Evolutionary conservation across 2,329 filamentous ascomycete species (phyloP), one percentile per base, ranked within the genome.

Genomic region (Remersonia thermophila): DNA sequence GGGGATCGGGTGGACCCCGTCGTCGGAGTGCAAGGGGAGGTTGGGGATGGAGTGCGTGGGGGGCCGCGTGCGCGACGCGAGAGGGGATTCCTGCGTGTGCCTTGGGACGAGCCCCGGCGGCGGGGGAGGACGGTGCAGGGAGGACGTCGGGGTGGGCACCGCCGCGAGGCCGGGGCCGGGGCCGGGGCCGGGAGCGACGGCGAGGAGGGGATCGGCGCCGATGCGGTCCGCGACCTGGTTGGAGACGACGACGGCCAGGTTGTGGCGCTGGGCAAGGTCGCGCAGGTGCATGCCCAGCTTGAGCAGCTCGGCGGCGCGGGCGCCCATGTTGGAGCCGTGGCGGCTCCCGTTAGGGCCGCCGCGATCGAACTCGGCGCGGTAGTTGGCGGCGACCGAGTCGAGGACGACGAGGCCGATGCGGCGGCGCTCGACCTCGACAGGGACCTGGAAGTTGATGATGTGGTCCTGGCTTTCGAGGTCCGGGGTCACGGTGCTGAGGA

Each of bases 181-280:
- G 20, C 20, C 20, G 20, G 5, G 5, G 20, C 20, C 20, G 20
- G 9, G 20, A 5, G 5, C 20, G 20, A 9, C 5, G 20, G 9
- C 20, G 20, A 9, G 5, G 20, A 23, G 20, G 9, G 5, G 5
- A 23, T 20, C 14, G 25, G 26, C 29, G 33, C 20, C 15, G 49
- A 98, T 93, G 4, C 86, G 79, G 59, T 98, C 91, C 5, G 84
- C 83, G 20, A 98, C 89, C 58, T 98, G 91, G 54, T 98, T 98
- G 4, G 89, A 83, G 3, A 95, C 82, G 1, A 98, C 86, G 18
- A 98, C 69, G 16, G 86, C 87, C 31, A 95, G 65, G 45, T 80
- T 69, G 51, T 93, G 66, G 29, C 70, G 72, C 27, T 73, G 71
- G 1, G 91, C 91, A 2, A 96, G 62, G 27, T 79, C 71, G 26